Base-by-base conservation (phyloP, 2,329 filamentous ascomycete species). In the Exophiala alcalophila region DNA sequence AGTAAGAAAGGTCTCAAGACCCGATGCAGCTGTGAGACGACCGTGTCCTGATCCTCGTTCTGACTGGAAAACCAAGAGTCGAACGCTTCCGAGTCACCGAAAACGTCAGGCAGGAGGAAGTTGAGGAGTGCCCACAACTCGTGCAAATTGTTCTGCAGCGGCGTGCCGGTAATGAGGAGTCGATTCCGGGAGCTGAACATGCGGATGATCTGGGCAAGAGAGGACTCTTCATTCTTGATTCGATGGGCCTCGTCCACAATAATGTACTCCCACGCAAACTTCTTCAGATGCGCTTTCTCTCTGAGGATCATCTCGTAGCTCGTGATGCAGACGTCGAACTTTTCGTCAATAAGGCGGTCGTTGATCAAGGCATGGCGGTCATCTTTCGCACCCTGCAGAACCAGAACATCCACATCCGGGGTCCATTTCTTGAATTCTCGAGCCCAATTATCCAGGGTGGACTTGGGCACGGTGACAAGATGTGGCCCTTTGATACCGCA, bases 251-350 rank as follows among this genome's bases (percentile, higher is more conserved):
- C 92, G 59, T 98, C 92, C 53, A 98, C 95, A 56, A 98, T 95
- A 65, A 98, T 98, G 67, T 98, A 98, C 65, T 98, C 91, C 92
- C 92, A 98, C 0, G 92, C 90, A 64, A 98, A 94, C 65, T 97
- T 97, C 70, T 92, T 95, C 55, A 98, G 67, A 56, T 95, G 88
- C 1, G 86, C 75, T 70, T 98, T 97, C 63, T 98, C 92, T 44
- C 92, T 81, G 9, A 98, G 74, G 47, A 98, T 89, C 91, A 98
- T 97, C 65, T 98, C 92, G 69, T 98, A 98, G 64, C 90, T 96
- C 10, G 92, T 98, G 62, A 98, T 86, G 69, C 91, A 96, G 12
- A 97, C 91, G 59, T 98, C 92, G 57, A 98, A 98, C 54, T 94
- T 87, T 64, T 96, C 89, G 47, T 94, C 86, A 12, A 94, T 76